These are phyloP conservation scores for Piper betle DNA, from an alignment of 164 flowering plant species.

Conservation along the genomic window DNA sequence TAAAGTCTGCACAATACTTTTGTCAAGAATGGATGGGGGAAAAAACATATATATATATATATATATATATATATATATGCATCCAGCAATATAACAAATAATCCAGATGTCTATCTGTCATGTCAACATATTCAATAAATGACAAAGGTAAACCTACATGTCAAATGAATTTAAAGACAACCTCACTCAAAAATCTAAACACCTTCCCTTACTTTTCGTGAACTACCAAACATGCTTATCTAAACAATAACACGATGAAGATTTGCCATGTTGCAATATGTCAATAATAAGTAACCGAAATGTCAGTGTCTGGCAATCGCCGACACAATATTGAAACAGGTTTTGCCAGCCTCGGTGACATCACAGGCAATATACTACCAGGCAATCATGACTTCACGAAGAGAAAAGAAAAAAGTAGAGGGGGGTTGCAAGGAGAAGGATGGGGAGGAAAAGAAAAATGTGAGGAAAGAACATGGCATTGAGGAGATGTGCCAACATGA, in stretches of 20 bases:
- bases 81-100: background rate
- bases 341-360: too few relatives aligned
- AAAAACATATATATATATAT: background rate
- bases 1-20: conserved; percentile 41
- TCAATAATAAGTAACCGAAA: background rate
- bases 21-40: background rate
- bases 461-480: too few relatives aligned
- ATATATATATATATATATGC: too few relatives aligned
- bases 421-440: background rate
- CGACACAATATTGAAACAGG: too few relatives aligned
- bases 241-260: background rate
- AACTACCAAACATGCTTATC: background rate
- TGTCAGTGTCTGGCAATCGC: too few relatives aligned
- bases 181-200: too few relatives aligned
- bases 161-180: background rate
- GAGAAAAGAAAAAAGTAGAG: background rate
- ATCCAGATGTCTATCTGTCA: background rate
- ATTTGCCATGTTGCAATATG: background rate
- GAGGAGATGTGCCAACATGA: too few relatives aligned
- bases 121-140: background rate
- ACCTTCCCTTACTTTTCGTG: background rate
- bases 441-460: background rate
- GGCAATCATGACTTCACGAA: too few relatives aligned
- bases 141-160: background rate
- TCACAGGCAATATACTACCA: too few relatives aligned